Conservation (phyloP, 306 rosid species). For the Castanea sativa region DNA sequence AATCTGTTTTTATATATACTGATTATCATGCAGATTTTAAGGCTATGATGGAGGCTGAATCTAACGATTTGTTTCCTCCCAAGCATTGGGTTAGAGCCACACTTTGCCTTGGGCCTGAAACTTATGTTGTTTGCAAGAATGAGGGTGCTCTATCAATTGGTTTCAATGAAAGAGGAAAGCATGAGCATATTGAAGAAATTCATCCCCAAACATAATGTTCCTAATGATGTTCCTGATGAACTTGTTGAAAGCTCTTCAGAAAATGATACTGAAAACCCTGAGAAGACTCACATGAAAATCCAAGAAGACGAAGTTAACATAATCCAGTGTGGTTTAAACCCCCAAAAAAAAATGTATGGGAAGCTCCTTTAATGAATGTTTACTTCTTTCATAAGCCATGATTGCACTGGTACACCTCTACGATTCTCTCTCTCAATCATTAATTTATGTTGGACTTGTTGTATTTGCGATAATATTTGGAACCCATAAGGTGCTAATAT, state of each 20-base stretch:
- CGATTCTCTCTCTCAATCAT: too few relatives aligned
- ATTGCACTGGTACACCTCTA: too few relatives aligned
- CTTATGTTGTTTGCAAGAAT: constrained; percentile 38
- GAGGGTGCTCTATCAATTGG: constrained; percentile 59
- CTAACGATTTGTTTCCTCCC: constrained; percentile 26
- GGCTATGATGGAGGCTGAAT: constrained; percentile 39
- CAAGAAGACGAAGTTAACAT: constrained; percentile 70
- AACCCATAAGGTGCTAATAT: too few relatives aligned
- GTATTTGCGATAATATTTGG: too few relatives aligned
- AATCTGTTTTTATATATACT: not conserved
- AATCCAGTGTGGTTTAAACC: constrained; percentile 11
- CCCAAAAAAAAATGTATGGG: not conserved
- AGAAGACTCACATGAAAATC: constrained; percentile 50
- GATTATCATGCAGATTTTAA: constrained; percentile 14
- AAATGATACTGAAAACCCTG: constrained; percentile 50
- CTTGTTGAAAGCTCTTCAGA: constrained; percentile 60
- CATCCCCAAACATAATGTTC: constrained; percentile 78
- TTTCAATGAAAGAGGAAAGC: constrained; percentile 23
- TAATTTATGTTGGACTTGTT: too few relatives aligned
- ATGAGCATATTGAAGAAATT: constrained; percentile 75
- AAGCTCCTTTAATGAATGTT: not conserved
- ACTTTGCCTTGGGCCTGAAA: constrained; percentile 58
- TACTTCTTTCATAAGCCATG: too few relatives aligned
- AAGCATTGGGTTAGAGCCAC: constrained; percentile 48
- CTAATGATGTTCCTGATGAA: constrained; percentile 81